Evolutionary conservation across 192 early-diverging fungal species (phyloP).

Genomic region (Coemansia sp.): DNA sequence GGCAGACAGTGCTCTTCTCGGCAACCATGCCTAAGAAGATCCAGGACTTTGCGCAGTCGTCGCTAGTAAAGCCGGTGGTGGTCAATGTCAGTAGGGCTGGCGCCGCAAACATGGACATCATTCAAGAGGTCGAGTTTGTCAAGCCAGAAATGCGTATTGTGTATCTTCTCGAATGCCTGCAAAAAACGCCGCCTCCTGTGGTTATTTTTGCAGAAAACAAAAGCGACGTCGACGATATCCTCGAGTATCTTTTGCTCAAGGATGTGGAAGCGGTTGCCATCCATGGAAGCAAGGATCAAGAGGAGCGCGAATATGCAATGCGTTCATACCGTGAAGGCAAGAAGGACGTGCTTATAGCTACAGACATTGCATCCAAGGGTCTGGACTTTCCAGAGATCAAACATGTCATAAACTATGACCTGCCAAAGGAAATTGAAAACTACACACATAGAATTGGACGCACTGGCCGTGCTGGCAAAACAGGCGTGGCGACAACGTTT

Average conservation of each 20-base stretch:
- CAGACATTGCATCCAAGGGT: slow-evolving; percentile 96
- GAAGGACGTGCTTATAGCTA: slow-evolving; percentile 95
- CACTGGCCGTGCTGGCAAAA: slow-evolving; percentile 95
- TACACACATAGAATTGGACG: slow-evolving; percentile 97
- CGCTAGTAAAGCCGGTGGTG: slow-evolving; percentile 84
- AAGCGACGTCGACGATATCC: slow-evolving; percentile 98
- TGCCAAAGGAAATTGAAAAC: slow-evolving; percentile 99
- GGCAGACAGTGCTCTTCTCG: slow-evolving; percentile 95
- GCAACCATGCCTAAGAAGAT: slow-evolving; percentile 99
- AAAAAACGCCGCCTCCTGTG: slow-evolving; percentile 95
- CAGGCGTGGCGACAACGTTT: slow-evolving; percentile 96
- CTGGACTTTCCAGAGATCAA: slow-evolving; percentile 94
- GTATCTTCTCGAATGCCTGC: slow-evolving; percentile 91
- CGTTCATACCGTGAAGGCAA: slow-evolving; percentile 83
- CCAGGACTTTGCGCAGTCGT: slow-evolving; percentile 90
- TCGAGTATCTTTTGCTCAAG: slow-evolving; percentile 93
- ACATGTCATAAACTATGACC: slow-evolving; percentile 98
- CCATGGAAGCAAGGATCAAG: slow-evolving; percentile 95
- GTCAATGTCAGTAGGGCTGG: slow-evolving; percentile 99
- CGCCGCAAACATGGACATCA: slow-evolving; percentile 93
- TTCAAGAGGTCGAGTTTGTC: slow-evolving; percentile 97
- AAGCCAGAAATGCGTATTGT: slow-evolving; percentile 94
- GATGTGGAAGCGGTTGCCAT: slow-evolving; percentile 93
- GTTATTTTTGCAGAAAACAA: slow-evolving; percentile 99
- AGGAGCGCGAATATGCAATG: slow-evolving; percentile 97